Percentiles rank a stretch among this genome's conserved stretches.
Evolutionary conservation across 2,329 filamentous ascomycete species (phyloP).

Genomic region (Tolypocladium ophioglossoides): DNA sequence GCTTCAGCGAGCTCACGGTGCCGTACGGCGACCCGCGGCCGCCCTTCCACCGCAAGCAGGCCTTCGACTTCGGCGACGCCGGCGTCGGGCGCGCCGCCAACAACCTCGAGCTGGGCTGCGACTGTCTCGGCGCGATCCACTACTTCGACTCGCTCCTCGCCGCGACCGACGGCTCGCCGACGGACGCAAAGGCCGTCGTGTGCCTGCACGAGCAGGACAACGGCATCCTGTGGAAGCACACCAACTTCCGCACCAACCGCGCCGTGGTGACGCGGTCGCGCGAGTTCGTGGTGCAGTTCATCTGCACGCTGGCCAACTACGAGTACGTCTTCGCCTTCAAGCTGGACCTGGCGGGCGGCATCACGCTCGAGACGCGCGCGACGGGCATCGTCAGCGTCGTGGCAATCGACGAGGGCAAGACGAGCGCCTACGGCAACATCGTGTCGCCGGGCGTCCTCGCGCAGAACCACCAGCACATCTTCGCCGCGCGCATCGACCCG

Average conservation of each 20-base stretch:
- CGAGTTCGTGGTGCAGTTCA: constrained; percentile 56
- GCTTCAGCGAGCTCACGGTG: constrained; percentile 59
- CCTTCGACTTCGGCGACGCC: constrained; percentile 62
- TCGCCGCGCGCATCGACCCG: constrained; percentile 54
- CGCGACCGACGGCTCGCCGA: constrained; percentile 40
- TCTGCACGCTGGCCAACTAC: constrained; percentile 61
- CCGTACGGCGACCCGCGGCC: constrained; percentile 56
- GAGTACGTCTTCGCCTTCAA: constrained; percentile 47
- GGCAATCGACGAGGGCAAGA: constrained; percentile 45
- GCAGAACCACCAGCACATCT: constrained; percentile 62
- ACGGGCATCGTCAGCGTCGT: constrained; percentile 55
- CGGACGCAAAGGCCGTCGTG: constrained; percentile 44
- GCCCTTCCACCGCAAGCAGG: constrained; percentile 59
- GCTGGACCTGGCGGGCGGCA: constrained; percentile 51
- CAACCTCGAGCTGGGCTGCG: constrained; percentile 57
- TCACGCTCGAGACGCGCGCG: constrained; percentile 52
- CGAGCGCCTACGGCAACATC: constrained; percentile 45
- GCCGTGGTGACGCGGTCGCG: constrained; percentile 50
- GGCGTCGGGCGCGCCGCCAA: constrained; percentile 58
- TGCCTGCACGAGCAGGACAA: constrained; percentile 64
- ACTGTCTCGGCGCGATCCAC: constrained; percentile 59
- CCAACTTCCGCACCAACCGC: constrained; percentile 54
- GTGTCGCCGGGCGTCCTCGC: constrained; percentile 55
- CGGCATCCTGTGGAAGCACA: constrained; percentile 63
- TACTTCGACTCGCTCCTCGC: constrained; percentile 48